Conservation (phyloP, 805 yeast species). For the Maudiozyma turicensis region DNA sequence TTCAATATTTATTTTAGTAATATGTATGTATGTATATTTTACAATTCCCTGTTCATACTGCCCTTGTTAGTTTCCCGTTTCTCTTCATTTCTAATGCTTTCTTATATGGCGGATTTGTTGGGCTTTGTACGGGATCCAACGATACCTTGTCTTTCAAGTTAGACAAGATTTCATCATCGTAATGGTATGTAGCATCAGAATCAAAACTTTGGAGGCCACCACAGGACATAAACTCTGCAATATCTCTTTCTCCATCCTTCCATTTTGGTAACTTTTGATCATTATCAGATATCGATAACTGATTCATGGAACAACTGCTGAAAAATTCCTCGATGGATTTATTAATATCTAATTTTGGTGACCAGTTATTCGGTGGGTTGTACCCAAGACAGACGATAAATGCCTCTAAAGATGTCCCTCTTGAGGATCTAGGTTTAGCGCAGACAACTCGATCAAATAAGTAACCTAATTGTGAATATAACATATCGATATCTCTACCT, state of each 20-base stretch:
- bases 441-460: constrained; percentile 82
- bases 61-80: constrained; percentile 46
- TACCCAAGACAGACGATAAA: constrained; percentile 89
- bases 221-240: constrained; percentile 93
- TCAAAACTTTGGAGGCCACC: constrained; percentile 85
- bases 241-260: constrained; percentile 52
- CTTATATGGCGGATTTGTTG: constrained; percentile 96
- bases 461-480: constrained; percentile 85
- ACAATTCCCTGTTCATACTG: constrained; percentile 10
- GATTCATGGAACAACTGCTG: constrained; percentile 36
- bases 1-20: too few relatives aligned
- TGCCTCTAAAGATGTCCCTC: constrained; percentile 91
- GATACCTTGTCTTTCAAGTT: constrained; percentile 26
- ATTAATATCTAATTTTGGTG: constrained; percentile 48
- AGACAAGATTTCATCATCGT: constrained; percentile 15
- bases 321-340: constrained; percentile 75
- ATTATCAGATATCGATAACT: constrained; percentile 3
- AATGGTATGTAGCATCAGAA: constrained; percentile 83
- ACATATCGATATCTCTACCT: constrained; percentile 88
- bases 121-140: constrained; percentile 87
- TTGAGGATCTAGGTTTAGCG: constrained; percentile 91
- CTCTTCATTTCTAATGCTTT: constrained; percentile 82
- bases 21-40: neutral
- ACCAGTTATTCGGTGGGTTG: constrained; percentile 76
- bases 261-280: constrained; percentile 29